phyloP scores from a whole-genome alignment of 1,284 basidiomycete species.

The Meira nashicola region DNA sequence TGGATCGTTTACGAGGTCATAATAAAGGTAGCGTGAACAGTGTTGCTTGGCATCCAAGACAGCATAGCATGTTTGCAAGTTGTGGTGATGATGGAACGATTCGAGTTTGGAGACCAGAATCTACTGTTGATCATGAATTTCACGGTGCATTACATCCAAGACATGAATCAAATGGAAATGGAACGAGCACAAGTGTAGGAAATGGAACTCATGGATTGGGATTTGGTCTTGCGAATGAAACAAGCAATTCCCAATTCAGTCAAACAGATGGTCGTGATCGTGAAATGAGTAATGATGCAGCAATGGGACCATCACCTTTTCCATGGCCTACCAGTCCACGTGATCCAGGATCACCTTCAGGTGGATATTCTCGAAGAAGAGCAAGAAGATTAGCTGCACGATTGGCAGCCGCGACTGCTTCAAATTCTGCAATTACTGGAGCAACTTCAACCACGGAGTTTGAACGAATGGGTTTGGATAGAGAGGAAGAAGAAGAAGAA shows the following conservation, averaged over 20 bases:
- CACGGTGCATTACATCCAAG: not conserved
- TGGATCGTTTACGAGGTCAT: slow-evolving; percentile 81
- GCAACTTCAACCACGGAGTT: not conserved
- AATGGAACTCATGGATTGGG: not conserved
- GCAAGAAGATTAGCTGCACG: not conserved
- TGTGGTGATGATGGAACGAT: slow-evolving; percentile 49
- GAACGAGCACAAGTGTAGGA: not conserved
- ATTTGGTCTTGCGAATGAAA: not conserved
- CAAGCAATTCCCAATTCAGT: not conserved
- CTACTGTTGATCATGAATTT: not conserved
- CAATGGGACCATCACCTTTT: slow-evolving; percentile 11
- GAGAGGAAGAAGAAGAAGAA: slow-evolving; percentile 2
- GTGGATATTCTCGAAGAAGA: not conserved
- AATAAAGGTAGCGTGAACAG: slow-evolving; percentile 82
- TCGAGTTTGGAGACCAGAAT: slow-evolving; percentile 36
- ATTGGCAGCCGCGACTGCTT: not conserved
- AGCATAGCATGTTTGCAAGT: slow-evolving; percentile 77
- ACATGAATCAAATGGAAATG: not conserved
- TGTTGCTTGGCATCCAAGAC: slow-evolving; percentile 86
- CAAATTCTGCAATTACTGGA: not conserved
- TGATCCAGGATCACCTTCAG: slow-evolving; percentile 1
- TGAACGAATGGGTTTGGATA: not conserved
- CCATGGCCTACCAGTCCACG: slow-evolving; percentile 11
- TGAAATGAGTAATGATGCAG: not conserved
- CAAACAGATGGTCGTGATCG: not conserved